These are phyloP conservation scores for Trichoderma koningiopsis DNA, from an alignment of 2,329 filamentous ascomycete genomes.

Conservation along the genomic window DNA sequence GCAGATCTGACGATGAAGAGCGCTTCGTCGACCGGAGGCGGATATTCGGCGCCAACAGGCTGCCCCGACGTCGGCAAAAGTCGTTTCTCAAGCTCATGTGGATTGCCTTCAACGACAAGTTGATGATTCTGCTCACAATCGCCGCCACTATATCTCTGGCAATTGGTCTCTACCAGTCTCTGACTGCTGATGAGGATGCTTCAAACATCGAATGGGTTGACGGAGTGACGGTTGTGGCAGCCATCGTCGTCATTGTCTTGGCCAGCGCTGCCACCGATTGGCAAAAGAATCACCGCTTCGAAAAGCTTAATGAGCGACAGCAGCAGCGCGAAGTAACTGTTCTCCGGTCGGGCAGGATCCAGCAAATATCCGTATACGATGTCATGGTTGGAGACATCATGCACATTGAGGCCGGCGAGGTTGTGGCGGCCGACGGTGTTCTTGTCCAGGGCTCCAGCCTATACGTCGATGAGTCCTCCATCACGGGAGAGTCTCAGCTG, in stretches of 20 bases:
- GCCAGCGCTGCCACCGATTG: conserved; percentile 80
- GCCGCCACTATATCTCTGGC: conserved; percentile 74
- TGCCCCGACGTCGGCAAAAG: conserved; percentile 64
- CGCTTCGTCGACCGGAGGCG: conserved; percentile 62
- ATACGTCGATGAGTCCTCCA: conserved; percentile 73
- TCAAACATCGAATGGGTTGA: conserved; percentile 77
- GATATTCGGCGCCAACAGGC: conserved; percentile 66
- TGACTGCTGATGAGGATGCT: conserved; percentile 53
- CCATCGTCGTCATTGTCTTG: conserved; percentile 73
- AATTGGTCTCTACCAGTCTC: conserved; percentile 73
- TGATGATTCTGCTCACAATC: conserved; percentile 70
- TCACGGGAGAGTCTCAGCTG: conserved; percentile 74
- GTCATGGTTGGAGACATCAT: conserved; percentile 74
- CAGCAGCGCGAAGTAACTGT: conserved; percentile 75
- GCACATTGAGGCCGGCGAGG: conserved; percentile 71
- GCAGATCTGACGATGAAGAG: conserved; percentile 34
- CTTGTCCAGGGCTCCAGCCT: conserved; percentile 57
- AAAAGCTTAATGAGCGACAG: conserved; percentile 79
- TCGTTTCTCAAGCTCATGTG: conserved; percentile 67
- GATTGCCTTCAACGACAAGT: conserved; percentile 83
- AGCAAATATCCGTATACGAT: conserved; percentile 70
- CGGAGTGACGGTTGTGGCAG: conserved; percentile 76
- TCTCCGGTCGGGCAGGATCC: conserved; percentile 70
- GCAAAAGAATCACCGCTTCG: conserved; percentile 80
- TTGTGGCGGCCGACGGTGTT: conserved; percentile 70